Evolutionary conservation across 306 rosid species (phyloP).

Genomic region (Calophaca sinica): DNA sequence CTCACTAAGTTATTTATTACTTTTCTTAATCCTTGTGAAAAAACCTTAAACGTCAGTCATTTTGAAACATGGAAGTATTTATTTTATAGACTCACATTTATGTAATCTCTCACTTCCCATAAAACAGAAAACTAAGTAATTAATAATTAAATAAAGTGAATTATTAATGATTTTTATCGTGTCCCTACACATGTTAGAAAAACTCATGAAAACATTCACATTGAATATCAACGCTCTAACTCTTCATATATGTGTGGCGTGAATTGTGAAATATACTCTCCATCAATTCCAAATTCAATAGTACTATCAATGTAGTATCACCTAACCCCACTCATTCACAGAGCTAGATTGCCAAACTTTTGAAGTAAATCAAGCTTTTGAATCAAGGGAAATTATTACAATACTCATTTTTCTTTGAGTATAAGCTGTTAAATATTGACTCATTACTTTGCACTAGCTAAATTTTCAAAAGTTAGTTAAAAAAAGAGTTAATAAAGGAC

Average conservation of each 20-base stretch:
- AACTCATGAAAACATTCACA: not conserved
- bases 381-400: constrained; percentile 31
- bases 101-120: too few species aligned
- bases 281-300: not conserved
- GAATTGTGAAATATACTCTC: constrained; percentile 30
- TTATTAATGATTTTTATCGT: too few species aligned
- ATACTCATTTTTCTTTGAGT: constrained; percentile 1
- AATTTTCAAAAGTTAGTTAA: not conserved
- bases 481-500: constrained; percentile 10
- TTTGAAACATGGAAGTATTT: too few species aligned
- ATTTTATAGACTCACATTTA: too few species aligned
- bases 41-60: too few species aligned
- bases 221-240: not conserved
- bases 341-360: constrained; percentile 35
- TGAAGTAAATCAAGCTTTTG: not conserved
- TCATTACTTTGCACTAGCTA: not conserved
- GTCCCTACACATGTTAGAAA: too few species aligned
- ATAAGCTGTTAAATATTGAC: constrained; percentile 19
- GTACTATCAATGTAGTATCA: not conserved
- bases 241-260: not conserved
- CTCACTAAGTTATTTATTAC: too few species aligned
- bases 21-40: too few species aligned
- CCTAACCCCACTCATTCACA: constrained; percentile 35
- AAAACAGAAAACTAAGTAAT: too few species aligned
- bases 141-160: too few species aligned